phyloP scores from a whole-genome alignment of 306 rosid genomes.

The Cicer judaicum region DNA sequence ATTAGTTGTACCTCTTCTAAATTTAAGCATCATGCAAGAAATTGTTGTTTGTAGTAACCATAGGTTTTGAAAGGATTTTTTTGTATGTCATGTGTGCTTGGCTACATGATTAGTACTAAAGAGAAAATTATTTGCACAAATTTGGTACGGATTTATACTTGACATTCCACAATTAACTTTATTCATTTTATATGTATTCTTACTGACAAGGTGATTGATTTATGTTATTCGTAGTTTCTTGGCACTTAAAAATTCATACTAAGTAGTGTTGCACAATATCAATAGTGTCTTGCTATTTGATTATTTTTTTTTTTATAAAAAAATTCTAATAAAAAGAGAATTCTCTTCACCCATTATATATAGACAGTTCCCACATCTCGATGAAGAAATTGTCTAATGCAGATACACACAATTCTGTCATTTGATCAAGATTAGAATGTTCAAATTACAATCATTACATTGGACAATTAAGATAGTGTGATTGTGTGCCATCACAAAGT shows the following conservation, averaged over 20 bases:
- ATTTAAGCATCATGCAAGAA: neutral
- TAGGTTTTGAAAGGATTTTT: slow-evolving; percentile 16
- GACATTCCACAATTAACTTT: slow-evolving; percentile 7
- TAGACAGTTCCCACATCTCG: too few relatives aligned
- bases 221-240: neutral
- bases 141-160: neutral
- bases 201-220: neutral
- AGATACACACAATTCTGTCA: too few relatives aligned
- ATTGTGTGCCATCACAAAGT: too few relatives aligned
- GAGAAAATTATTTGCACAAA: neutral
- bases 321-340: too few relatives aligned
- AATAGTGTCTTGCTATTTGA: too few relatives aligned
- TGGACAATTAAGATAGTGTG: too few relatives aligned
- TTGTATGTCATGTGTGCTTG: slow-evolving; percentile 5
- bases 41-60: neutral
- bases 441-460: too few relatives aligned
- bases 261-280: too few relatives aligned
- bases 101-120: neutral
- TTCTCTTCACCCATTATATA: too few relatives aligned
- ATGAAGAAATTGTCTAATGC: too few relatives aligned
- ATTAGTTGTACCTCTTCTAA: slow-evolving; percentile 32
- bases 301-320: too few relatives aligned
- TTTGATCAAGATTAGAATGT: too few relatives aligned
- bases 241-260: neutral
- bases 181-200: neutral